Evolutionary conservation across 805 yeast species (phyloP), one percentile per base, ranked within the genome.

Genomic region (Starmera dryadoides): DNA sequence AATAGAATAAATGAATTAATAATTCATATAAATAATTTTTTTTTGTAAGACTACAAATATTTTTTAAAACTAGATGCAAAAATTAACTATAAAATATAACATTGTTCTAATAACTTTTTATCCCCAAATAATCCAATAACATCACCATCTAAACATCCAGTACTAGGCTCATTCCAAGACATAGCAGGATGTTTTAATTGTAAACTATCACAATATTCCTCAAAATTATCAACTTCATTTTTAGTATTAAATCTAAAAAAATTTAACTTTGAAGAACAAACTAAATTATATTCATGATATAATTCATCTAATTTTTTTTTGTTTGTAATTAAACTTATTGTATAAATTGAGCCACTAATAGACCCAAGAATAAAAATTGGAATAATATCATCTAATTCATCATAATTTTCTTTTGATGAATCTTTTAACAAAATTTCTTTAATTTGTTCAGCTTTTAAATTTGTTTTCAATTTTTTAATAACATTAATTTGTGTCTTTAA

Each of bases 311-410:
- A 29, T 12, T 10, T 10, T 8, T 10, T 9, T n/a, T 22, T 6
- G 18, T 19, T 33, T 14, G 23, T 9, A 3, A 15, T 11, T 9
- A 16, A 19, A 20, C 53, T 52, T 11, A 56, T n/a, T 18, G 43
- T 37, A 32, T 52, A 54, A 6, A 55, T 15, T 1, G 50, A 54
- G 6, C 62, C 62, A 43, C 36, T 38, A 10, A 47, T 39, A 4
- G 60, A 45, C 6, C 60, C 60, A 11, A 52, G 21, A 0, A 54
- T 16, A 30, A 49, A 46, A 15, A 53, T 29, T 4, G 59, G 58
- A 3, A 43, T 25, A 16, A 50, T 32, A n/a, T 38, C 38, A 4
- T 38, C 37, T 4, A 22, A 9, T 4, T 20, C 30, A n/a, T 15
- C 16, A 3, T 26, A 34, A 26, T 4, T 31, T 11, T 17, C 33